Evolutionary conservation across 305 asterid genomes (phyloP).

Genomic region (Coffea humblotiana): DNA sequence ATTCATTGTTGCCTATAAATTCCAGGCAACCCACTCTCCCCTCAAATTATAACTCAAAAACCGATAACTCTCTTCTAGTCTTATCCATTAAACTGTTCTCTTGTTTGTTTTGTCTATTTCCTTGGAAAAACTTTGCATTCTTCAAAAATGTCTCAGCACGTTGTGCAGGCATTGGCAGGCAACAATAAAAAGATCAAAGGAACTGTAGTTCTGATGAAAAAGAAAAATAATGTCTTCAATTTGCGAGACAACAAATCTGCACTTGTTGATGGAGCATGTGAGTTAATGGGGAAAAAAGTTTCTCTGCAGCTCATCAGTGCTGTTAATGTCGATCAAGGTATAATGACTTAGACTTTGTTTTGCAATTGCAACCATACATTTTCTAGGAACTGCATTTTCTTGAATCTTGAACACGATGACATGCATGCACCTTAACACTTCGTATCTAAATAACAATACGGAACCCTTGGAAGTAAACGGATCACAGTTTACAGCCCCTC

Average conservation of each 20-base stretch:
- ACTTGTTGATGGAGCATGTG: constrained; percentile 39
- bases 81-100: background rate
- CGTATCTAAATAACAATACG: too few relatives aligned
- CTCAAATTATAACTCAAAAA: too few relatives aligned
- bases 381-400: background rate
- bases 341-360: background rate
- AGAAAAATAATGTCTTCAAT: constrained; percentile 58
- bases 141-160: constrained; percentile 7
- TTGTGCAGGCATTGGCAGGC: constrained; percentile 8
- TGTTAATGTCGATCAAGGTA: constrained; percentile 25
- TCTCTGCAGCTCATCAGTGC: constrained; percentile 48
- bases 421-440: too few relatives aligned
- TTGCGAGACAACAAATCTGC: constrained; percentile 43
- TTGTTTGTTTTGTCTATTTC: background rate
- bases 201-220: constrained; percentile 52
- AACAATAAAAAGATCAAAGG: constrained; percentile 40
- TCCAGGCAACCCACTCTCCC: too few relatives aligned
- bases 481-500: too few relatives aligned
- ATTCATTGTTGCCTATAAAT: too few relatives aligned
- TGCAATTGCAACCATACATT: background rate
- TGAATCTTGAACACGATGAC: background rate
- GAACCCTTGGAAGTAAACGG: too few relatives aligned
- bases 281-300: constrained; percentile 41
- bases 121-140: background rate
- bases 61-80: background rate